Evolutionary conservation across 495 filamentous ascomycete species (phyloP).

Genomic region (Corynascus novoguineensis): DNA sequence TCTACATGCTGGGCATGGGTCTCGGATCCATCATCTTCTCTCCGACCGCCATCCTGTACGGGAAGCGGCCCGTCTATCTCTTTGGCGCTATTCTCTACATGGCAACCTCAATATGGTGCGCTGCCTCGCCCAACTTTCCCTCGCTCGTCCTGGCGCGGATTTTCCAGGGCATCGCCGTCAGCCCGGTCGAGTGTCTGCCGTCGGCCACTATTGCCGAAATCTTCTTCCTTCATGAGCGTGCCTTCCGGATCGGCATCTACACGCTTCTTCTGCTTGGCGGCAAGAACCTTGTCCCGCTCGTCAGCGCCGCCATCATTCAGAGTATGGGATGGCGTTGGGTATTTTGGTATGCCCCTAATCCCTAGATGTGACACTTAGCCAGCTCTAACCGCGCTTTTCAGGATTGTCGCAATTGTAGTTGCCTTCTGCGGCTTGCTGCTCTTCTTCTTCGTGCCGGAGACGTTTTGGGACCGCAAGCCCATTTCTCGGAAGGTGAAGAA

Average conservation of each 20-base stretch:
- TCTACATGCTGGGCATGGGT: constrained; percentile 94
- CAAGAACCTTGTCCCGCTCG: constrained; percentile 86
- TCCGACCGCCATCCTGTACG: constrained; percentile 86
- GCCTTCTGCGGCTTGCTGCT: constrained; percentile 66
- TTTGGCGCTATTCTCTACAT: constrained; percentile 70
- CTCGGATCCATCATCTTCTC: constrained; percentile 77
- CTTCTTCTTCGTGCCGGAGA: constrained; percentile 92
- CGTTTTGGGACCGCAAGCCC: constrained; percentile 90
- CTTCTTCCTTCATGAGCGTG: constrained; percentile 91
- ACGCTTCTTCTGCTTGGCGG: constrained; percentile 83
- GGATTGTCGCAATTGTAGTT: constrained; percentile 82
- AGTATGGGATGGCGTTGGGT: constrained; percentile 83
- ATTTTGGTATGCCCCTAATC: constrained; percentile 59
- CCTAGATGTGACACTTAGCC: neutral
- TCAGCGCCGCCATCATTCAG: constrained; percentile 81
- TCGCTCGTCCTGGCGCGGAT: constrained; percentile 80
- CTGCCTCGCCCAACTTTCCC: constrained; percentile 68
- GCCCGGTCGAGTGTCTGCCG: constrained; percentile 88
- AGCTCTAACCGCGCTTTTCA: constrained; percentile 31
- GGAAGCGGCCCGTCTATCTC: constrained; percentile 90
- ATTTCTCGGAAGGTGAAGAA: constrained; percentile 45
- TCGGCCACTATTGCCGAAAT: constrained; percentile 96
- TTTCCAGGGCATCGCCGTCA: constrained; percentile 81
- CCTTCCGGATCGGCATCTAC: constrained; percentile 94
- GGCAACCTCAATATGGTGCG: constrained; percentile 78